These are phyloP conservation scores for Canna indica DNA, from an alignment of 176 grass and related monocot species.

Conservation along the genomic window DNA sequence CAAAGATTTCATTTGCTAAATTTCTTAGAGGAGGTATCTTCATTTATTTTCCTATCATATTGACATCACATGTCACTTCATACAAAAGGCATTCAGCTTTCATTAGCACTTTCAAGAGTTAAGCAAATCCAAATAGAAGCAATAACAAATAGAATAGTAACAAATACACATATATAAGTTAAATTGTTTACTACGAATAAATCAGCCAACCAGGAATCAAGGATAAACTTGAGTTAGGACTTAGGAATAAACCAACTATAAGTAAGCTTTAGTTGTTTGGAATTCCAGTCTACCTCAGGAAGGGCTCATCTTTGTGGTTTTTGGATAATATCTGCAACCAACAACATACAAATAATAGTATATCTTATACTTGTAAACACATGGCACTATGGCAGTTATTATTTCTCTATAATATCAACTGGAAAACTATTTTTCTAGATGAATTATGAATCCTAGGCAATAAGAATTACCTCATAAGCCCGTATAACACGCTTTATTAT, in stretches of 20 bases:
- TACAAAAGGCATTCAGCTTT: neutral
- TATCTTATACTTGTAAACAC: neutral
- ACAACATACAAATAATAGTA: neutral
- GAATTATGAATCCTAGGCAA: neutral
- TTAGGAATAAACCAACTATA: neutral
- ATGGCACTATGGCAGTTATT: neutral
- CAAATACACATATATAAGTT: neutral
- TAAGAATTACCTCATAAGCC: slow-evolving; percentile 29
- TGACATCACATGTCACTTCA: neutral
- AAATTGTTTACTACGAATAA: neutral
- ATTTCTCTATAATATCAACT: neutral
- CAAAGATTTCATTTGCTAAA: too few relatives aligned
- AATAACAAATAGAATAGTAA: too few relatives aligned
- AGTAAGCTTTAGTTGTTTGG: neutral
- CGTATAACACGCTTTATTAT: slow-evolving; percentile 36
- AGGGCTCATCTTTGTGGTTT: neutral
- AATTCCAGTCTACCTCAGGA: neutral
- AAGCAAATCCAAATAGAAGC: neutral
- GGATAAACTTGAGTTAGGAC: neutral
- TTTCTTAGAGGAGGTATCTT: too few relatives aligned
- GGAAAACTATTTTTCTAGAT: neutral
- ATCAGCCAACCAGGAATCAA: neutral
- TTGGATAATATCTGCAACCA: slow-evolving; percentile 9
- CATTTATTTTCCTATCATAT: neutral
- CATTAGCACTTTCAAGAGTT: neutral